Base-by-base conservation (phyloP, 257 asterid species). In the Rauvolfia tetraphylla region DNA sequence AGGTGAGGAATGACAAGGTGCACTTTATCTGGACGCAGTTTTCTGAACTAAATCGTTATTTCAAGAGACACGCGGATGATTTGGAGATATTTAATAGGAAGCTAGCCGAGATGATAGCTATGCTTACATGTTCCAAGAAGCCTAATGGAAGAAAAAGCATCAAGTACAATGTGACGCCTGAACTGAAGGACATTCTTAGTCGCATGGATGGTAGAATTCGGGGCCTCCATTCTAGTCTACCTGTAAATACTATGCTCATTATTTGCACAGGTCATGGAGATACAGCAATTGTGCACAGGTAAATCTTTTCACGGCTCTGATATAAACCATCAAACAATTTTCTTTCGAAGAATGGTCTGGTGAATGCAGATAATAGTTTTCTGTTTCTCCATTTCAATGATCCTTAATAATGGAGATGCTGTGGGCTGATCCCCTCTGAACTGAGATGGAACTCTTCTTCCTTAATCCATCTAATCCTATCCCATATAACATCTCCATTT, bases 191-290 rank as follows among this genome's bases (percentile, higher is more conserved):
- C 73, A 86, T 95, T 73, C 96, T 95, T 66, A 76, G 90, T 74
- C 83, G 86, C 17, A 87, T 90, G 41, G 86, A 95, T 84, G 79
- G 76, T 73, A 83, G 91, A 80, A 89, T 95, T 46, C 86, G 80
- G 79, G 88, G 86, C 81, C 84, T 95, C 15, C 86, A 90, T 77
- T 85, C 97, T 56, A 81, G 80, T 80, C 90, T 95, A 74, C 98
- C 97, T 29, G 63, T 41, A 77, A 95, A 95, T 46, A 82, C 96
- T 66, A 95, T 95, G 98, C 90, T 93, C 56, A 79, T 95, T 69
- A 86, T 95, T 78, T 91, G 96, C 82, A 88, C 98, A 1, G 98
- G 99, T 76, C 99, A 95, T 76, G 99, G 99, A 66, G 93, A 95
- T 88, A 91, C 94, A 17, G 96, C 94, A 62, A 81, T 85, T 65